These are phyloP conservation scores for Mycena vitilis DNA, from an alignment of 768 basidiomycete genomes.

Conservation along the genomic window DNA sequence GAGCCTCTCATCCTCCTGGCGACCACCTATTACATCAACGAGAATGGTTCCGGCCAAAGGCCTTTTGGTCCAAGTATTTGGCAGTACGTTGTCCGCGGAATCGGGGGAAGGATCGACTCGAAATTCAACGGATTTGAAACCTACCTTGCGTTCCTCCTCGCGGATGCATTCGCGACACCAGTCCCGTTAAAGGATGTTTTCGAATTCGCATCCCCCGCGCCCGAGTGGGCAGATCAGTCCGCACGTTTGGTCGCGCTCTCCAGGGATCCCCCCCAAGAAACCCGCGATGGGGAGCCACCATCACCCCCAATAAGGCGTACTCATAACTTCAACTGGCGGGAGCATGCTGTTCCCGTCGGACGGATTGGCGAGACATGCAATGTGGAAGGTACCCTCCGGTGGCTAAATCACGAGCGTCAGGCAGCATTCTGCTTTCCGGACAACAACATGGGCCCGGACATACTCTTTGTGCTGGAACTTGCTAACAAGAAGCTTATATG, in stretches of 20 bases:
- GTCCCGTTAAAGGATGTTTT: not conserved
- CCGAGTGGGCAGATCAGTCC: not conserved
- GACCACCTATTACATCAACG: not conserved
- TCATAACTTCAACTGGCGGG: not conserved
- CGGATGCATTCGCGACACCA: not conserved
- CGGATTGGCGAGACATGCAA: not conserved
- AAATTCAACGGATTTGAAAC: slow-evolving; percentile 1
- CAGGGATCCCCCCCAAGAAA: no score
- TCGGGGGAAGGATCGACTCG: not conserved
- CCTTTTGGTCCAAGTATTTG: not conserved
- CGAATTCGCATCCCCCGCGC: not conserved
- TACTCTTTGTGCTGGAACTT: not conserved
- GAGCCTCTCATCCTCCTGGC: slow-evolving; percentile 5
- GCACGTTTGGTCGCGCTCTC: slow-evolving; percentile 5
- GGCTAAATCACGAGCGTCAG: not conserved
- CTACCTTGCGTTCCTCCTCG: slow-evolving; percentile 2
- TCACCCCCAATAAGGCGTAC: not conserved
- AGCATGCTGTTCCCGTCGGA: not conserved
- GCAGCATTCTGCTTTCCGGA: not conserved
- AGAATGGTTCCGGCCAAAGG: not conserved
- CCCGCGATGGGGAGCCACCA: no score
- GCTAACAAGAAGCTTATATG: not conserved
- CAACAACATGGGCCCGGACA: not conserved
- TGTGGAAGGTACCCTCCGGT: not conserved
- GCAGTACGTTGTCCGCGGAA: not conserved